phyloP scores from a whole-genome alignment of 371 early-diverging fungal species.

The Coemansia sp. region DNA sequence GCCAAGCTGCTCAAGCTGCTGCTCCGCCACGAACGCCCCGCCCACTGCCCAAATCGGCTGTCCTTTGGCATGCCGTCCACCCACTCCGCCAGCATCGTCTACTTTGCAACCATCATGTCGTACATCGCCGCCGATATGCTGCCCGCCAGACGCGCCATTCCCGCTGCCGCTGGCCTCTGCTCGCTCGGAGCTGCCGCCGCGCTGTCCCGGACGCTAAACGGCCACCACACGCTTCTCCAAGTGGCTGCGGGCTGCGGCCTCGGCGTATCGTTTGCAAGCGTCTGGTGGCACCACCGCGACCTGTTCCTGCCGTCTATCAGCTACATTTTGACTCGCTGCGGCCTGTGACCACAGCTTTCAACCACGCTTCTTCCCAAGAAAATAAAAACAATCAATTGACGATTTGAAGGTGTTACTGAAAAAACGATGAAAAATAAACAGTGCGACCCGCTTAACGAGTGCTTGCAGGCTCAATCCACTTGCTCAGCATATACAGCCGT shows the following conservation, averaged over 20 bases:
- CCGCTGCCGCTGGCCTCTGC: neutral
- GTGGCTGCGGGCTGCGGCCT: conserved; percentile 30
- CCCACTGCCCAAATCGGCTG: neutral
- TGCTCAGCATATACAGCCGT: conserved; percentile 48
- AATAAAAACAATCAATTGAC: too few species aligned
- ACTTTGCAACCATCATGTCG: conserved; percentile 19
- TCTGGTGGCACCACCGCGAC: conserved; percentile 25
- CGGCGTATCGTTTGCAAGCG: conserved; percentile 22
- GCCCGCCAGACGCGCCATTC: neutral
- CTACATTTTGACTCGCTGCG: neutral
- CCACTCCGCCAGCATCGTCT: conserved; percentile 31
- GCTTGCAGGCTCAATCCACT: conserved; percentile 38
- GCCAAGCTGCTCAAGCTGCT: conserved; percentile 38
- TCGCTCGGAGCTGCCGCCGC: conserved; percentile 12
- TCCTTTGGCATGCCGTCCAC: conserved; percentile 49
- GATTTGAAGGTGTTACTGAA: too few species aligned
- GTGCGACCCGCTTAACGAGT: neutral
- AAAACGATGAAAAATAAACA: too few species aligned
- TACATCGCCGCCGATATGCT: neutral
- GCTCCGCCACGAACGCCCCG: conserved; percentile 36
- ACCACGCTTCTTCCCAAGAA: too few species aligned
- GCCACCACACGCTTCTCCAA: conserved; percentile 34
- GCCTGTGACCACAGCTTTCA: too few species aligned
- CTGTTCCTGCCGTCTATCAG: neutral
- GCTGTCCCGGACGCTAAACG: conserved; percentile 31